These are phyloP conservation scores for Hypoxylon fragiforme DNA, from an alignment of 495 filamentous ascomycete species.

Conservation along the genomic window DNA sequence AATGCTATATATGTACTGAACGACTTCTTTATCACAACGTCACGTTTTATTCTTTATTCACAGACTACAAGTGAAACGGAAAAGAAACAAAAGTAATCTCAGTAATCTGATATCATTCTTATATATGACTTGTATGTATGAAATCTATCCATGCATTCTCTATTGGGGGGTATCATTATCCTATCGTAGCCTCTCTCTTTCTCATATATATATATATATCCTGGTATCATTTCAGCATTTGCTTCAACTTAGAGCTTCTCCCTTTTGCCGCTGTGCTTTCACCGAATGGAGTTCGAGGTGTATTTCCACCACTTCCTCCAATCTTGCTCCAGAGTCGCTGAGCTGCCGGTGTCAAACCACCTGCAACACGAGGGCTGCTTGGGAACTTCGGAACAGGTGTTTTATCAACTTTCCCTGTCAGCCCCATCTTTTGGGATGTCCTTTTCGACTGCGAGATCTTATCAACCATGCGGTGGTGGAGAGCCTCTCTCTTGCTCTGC, in stretches of 20 bases:
- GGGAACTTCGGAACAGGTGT: constrained; percentile 72
- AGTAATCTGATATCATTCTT: neutral
- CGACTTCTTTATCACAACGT: no score
- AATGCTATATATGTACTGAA: no score
- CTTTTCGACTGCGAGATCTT: constrained; percentile 74
- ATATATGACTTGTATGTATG: neutral
- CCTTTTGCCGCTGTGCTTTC: constrained; percentile 41
- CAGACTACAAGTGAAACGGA: no score
- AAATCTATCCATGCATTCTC: neutral
- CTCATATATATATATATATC: no score
- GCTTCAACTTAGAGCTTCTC: constrained; percentile 38
- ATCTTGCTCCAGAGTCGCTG: constrained; percentile 74
- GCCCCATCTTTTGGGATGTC: constrained; percentile 47
- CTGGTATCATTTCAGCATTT: constrained; percentile 21
- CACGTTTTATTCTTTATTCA: no score
- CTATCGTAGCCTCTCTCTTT: constrained; percentile 19
- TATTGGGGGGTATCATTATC: constrained; percentile 23
- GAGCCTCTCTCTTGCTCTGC: constrained; percentile 74
- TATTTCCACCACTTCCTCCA: constrained; percentile 54
- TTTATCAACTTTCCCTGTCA: constrained; percentile 59
- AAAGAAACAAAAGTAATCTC: no score
- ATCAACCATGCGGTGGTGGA: constrained; percentile 92
- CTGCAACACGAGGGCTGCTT: constrained; percentile 69
- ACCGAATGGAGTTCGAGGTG: constrained; percentile 54
- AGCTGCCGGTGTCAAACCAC: constrained; percentile 75